Conservation (phyloP, 73 alveolate genomes). For the Uronychia binucleata region DNA sequence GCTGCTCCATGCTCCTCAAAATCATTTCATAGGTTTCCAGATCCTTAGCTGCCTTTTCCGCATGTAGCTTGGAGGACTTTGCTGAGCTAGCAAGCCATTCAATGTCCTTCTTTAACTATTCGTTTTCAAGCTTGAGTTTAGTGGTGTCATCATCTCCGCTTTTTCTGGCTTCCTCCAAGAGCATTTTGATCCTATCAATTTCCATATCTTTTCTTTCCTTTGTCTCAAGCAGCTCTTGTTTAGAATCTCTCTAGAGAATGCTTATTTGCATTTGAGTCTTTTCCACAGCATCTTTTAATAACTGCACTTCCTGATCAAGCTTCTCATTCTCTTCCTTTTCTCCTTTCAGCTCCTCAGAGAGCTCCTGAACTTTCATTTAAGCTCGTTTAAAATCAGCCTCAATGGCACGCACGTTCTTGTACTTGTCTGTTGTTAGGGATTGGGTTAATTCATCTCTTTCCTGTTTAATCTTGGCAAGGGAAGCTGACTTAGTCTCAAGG, state of each 20-base stretch:
- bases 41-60: slow-evolving; percentile 50
- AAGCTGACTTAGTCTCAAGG: slow-evolving; percentile 38
- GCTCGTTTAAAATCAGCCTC: slow-evolving; percentile 45
- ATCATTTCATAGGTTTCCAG: slow-evolving; percentile 41
- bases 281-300: background rate
- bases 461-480: slow-evolving; percentile 40
- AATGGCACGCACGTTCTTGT: slow-evolving; percentile 29
- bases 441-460: slow-evolving; percentile 60
- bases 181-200: background rate
- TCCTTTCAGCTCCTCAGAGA: slow-evolving; percentile 12
- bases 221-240: background rate
- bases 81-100: slow-evolving; percentile 58
- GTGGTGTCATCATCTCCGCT: background rate
- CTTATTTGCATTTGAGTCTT: background rate
- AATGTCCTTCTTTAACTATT: slow-evolving; percentile 38
- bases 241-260: background rate
- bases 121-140: slow-evolving; percentile 8
- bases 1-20: slow-evolving; percentile 47
- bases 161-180: background rate
- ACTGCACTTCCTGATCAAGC: background rate
- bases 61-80: slow-evolving; percentile 39
- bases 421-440: slow-evolving; percentile 54
- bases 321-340: slow-evolving; percentile 26
- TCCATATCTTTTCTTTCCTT: background rate
- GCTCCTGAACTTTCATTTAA: background rate